Evolutionary conservation across 306 rosid genomes (phyloP), one percentile per base, ranked within the genome.

Genomic region (Senna tora): DNA sequence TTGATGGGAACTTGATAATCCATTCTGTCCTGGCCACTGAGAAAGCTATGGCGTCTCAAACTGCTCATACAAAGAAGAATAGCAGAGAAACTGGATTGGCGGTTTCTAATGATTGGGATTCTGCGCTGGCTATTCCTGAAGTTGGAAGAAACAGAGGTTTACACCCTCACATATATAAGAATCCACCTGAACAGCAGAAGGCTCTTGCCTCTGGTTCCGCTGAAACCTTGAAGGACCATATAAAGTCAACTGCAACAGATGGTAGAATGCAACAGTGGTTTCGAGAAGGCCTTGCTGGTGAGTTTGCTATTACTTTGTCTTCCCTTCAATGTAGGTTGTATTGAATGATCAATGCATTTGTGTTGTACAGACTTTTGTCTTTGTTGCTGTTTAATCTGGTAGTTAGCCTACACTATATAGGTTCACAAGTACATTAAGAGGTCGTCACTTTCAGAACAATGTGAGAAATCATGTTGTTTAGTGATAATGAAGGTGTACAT

Each of bases 201-300:
- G 96, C 95, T 72, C 90, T 94, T 47, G 63, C 89, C 51, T 77
- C 90, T 65, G 84, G 97, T 65, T 76, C 91, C 10, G 33, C 85
- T 58, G 85, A 88, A 59, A 76, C 79, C 47, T 77, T 72, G 77
- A 92, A 82, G 79, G 85, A 90, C 79, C 89, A 73, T 57, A 62
- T 77, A 72, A 88, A 88, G 79, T 80, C 97, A 65, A 74, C 87
- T 25, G 81, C 84, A 30, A 84, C 86, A 64, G 96, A 94, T 86
- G 99, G 99, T 60, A 88, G 77, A 75, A 88, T 91, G 76, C 97
- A 91, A 55, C 97, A 91, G 86, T 94, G 99, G 99, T 94, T 94
- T 78, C 96, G 85, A 10, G 99, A 94, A 83, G 99, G 97, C 14
- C 80, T 94, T 81, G 96, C 96, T 81, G 98, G 98, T 92, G 80